Conservation (phyloP, 2,329 filamentous ascomycete species). For the Ceratocystis cacaofunesta region DNA sequence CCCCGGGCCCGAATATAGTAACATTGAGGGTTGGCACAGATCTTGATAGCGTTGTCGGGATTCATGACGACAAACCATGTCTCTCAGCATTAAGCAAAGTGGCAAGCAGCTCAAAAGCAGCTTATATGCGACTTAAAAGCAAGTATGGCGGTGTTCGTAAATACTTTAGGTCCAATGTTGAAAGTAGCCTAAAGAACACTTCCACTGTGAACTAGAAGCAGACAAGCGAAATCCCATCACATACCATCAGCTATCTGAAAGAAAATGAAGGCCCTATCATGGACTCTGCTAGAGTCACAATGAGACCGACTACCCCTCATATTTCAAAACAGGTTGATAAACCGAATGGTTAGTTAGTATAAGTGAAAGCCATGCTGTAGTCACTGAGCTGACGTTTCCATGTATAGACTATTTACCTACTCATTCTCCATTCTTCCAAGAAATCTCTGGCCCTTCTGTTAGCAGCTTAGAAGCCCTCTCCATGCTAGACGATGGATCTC, state of each 20-base stretch:
- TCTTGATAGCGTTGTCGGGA: conserved; percentile 18
- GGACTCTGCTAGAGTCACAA: no score
- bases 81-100: neutral
- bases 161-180: conserved; percentile 22
- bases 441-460: neutral
- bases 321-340: no score
- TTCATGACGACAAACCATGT: conserved; percentile 16
- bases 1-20: conserved; percentile 16
- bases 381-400: neutral
- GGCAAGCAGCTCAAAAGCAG: neutral
- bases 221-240: conserved; percentile 19
- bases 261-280: no score
- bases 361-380: neutral
- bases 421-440: neutral
- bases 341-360: neutral
- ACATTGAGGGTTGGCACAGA: conserved; percentile 23
- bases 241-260: conserved; percentile 19
- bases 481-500: neutral
- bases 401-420: neutral
- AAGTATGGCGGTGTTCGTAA: conserved; percentile 17
- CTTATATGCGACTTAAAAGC: conserved; percentile 5
- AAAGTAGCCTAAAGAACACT: conserved; percentile 20
- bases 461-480: neutral
- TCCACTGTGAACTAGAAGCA: conserved; percentile 21
- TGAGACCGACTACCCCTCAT: no score